Evolutionary conservation across 2,329 filamentous ascomycete genomes (phyloP).

Genomic region (Pyrenophora tritici-repentis): DNA sequence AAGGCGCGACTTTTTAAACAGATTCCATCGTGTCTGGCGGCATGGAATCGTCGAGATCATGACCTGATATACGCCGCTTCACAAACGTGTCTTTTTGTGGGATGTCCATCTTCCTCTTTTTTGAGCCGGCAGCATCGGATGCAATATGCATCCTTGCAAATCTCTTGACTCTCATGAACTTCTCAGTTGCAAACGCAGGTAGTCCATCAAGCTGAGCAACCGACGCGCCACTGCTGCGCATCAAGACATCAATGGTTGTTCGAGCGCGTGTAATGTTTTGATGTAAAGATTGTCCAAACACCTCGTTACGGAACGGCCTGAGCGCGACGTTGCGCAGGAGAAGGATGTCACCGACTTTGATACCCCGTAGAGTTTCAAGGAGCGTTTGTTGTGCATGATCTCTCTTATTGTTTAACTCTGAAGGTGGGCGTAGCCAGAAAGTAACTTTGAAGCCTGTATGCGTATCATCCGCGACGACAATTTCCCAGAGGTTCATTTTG

Average conservation of each 20-base stretch:
- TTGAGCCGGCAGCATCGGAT: constrained; percentile 14
- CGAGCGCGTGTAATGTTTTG: constrained; percentile 69
- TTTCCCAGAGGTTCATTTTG: constrained; percentile 48
- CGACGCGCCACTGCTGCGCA: constrained; percentile 57
- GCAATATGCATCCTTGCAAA: constrained; percentile 77
- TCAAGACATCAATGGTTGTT: constrained; percentile 69
- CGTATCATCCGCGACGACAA: constrained; percentile 78
- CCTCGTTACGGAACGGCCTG: constrained; percentile 72
- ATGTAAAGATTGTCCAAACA: constrained; percentile 83
- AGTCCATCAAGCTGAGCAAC: constrained; percentile 52
- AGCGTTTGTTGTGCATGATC: constrained; percentile 41
- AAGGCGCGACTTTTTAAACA: constrained; percentile 8
- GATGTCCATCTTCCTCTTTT: constrained; percentile 27
- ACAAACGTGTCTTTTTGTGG: constrained; percentile 1
- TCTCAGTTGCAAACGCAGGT: constrained; percentile 61
- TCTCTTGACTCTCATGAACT: constrained; percentile 69
- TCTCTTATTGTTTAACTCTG: constrained; percentile 18
- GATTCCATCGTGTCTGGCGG: constrained; percentile 43
- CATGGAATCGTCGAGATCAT: constrained; percentile 25
- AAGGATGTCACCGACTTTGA: constrained; percentile 76
- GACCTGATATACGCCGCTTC: constrained; percentile 18
- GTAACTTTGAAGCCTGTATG: constrained; percentile 78
- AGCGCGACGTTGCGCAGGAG: constrained; percentile 80
- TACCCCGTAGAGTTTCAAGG: constrained; percentile 47
- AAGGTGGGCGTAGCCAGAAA: constrained; percentile 71